Percentiles rank a stretch among this genome's conserved stretches.
Evolutionary conservation across 2,329 filamentous ascomycete genomes (phyloP).

Genomic region (Colletotrichum chlorophyti): DNA sequence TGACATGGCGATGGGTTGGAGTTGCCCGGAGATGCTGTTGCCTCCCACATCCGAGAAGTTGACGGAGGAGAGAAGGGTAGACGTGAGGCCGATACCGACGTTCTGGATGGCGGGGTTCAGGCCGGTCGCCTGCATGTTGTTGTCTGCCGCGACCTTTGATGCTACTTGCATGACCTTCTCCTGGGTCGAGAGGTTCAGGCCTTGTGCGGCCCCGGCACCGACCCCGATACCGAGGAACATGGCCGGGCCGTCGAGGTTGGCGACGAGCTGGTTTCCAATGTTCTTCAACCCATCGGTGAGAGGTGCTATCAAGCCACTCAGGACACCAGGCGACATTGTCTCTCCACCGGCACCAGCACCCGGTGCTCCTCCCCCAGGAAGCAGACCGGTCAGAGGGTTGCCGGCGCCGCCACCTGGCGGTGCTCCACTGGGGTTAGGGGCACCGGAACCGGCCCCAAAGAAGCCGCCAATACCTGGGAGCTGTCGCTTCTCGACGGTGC

Average conservation of each 20-base stretch:
- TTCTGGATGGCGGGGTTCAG: slow-evolving; percentile 39
- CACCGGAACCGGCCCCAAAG: slow-evolving; percentile 1
- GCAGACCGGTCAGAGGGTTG: background rate
- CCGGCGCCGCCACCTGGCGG: background rate
- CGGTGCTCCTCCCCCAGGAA: background rate
- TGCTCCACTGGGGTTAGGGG: no score
- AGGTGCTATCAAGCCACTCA: slow-evolving; percentile 16
- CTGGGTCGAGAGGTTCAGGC: slow-evolving; percentile 30
- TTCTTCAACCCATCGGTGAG: slow-evolving; percentile 23
- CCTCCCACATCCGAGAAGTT: slow-evolving; percentile 28
- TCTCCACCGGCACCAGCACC: background rate
- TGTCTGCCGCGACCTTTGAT: slow-evolving; percentile 34
- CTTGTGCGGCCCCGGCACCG: slow-evolving; percentile 34
- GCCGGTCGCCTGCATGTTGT: slow-evolving; percentile 36
- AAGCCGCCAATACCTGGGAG: background rate
- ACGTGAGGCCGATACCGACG: slow-evolving; percentile 36
- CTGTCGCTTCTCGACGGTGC: slow-evolving; percentile 6
- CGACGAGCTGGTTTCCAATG: slow-evolving; percentile 18
- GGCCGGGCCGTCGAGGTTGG: slow-evolving; percentile 25
- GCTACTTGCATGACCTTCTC: slow-evolving; percentile 24
- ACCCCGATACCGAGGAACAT: slow-evolving; percentile 35
- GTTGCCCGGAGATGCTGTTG: slow-evolving; percentile 20
- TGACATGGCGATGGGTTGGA: slow-evolving; percentile 31
- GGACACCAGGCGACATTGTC: slow-evolving; percentile 4
- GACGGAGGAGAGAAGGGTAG: slow-evolving; percentile 36